Evolutionary conservation across 2,329 filamentous ascomycete genomes (phyloP).

Genomic region (Lithohypha guttulata): DNA sequence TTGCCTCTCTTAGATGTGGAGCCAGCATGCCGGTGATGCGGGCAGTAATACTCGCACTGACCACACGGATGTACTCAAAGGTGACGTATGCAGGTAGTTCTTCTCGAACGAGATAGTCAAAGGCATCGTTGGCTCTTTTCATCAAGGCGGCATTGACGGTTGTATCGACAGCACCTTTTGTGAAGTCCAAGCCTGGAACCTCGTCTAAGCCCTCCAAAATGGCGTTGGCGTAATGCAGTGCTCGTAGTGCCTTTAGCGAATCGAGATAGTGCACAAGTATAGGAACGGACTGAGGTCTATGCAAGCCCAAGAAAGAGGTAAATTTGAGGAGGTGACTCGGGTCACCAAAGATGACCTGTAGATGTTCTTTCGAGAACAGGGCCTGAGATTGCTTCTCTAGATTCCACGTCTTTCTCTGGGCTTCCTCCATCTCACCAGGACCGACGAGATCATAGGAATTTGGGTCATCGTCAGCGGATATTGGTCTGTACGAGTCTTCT

Average conservation of each 20-base stretch:
- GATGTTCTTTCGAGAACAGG: conserved; percentile 55
- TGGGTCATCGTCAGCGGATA: conserved; percentile 25
- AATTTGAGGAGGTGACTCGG: conserved; percentile 54
- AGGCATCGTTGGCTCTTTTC: conserved; percentile 53
- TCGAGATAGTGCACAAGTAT: conserved; percentile 63
- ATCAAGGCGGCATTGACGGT: conserved; percentile 51
- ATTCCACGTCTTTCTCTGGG: conserved; percentile 32
- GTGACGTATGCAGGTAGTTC: conserved; percentile 64
- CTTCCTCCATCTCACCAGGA: conserved; percentile 21
- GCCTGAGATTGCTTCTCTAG: conserved; percentile 55
- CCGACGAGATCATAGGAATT: conserved; percentile 28
- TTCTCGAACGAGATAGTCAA: conserved; percentile 53
- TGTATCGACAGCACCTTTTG: conserved; percentile 37
- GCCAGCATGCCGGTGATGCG: conserved; percentile 59
- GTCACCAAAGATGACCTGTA: conserved; percentile 55
- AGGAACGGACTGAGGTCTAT: conserved; percentile 52
- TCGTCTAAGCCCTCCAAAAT: conserved; percentile 51
- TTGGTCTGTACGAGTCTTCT: conserved; percentile 10
- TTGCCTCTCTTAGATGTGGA: conserved; percentile 53
- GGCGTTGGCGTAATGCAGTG: conserved; percentile 61
- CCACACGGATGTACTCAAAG: conserved; percentile 56
- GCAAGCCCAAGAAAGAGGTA: conserved; percentile 52
- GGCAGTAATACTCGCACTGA: conserved; percentile 57
- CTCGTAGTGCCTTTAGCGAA: conserved; percentile 57
- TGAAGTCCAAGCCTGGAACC: conserved; percentile 47